Evolutionary conservation across 352 stramenopile genomes (phyloP).

Genomic region (Pythium rishiriense): DNA sequence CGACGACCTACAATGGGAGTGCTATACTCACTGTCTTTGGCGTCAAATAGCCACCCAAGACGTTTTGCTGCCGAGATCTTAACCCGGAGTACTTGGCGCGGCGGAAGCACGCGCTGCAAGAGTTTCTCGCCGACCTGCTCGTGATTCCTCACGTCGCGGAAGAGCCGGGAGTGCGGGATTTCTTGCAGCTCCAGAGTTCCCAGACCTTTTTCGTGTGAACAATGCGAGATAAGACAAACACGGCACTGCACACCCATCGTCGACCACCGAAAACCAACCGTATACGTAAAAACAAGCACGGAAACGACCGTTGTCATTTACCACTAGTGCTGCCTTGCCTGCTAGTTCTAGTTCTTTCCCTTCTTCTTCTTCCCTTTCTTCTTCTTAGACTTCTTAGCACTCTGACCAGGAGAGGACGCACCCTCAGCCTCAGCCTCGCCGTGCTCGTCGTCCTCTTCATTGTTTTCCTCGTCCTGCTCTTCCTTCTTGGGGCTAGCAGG

Average conservation of each 20-base stretch:
- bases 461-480: not conserved
- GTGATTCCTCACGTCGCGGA: constrained; percentile 62
- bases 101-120: constrained; percentile 51
- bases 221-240: not conserved
- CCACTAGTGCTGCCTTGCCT: not conserved
- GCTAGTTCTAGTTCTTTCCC: constrained; percentile 8
- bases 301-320: not conserved
- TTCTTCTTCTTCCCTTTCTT: constrained; percentile 42
- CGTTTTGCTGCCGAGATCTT: constrained; percentile 69
- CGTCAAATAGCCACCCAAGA: constrained; percentile 52
- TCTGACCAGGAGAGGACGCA: constrained; percentile 22
- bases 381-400: constrained; percentile 46
- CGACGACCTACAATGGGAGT: not conserved
- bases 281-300: not conserved
- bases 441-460: constrained; percentile 18
- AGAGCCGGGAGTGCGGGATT: constrained; percentile 55
- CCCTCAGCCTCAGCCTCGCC: constrained; percentile 10
- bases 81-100: constrained; percentile 66
- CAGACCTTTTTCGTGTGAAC: constrained; percentile 60
- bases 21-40: not conserved
- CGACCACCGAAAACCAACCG: not conserved
- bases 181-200: constrained; percentile 60
- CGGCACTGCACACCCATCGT: no score
- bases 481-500: constrained; percentile 20
- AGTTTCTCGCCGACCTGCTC: constrained; percentile 63